A percentile compares a stretch with the other conserved stretches of the same genome.
Conservation (phyloP, 2,329 filamentous ascomycete genomes). For the Aspergillus pseudotamarii region DNA sequence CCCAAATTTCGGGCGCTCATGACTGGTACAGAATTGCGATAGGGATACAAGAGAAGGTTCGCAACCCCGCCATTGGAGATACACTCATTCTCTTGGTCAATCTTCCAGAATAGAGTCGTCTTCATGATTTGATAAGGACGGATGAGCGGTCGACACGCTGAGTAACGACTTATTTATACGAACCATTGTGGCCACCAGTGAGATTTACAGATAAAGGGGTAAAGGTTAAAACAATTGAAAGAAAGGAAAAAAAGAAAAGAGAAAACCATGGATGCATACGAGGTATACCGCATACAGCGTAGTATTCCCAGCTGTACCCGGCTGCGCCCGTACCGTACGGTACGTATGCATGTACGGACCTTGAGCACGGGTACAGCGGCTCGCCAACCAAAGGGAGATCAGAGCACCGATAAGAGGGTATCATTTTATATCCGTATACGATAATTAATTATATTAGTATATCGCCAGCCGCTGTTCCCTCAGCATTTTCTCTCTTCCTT, state of each 20-base stretch:
- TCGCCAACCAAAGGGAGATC: constrained; percentile 17
- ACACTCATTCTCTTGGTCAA: not conserved
- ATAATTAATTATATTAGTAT: constrained; percentile 21
- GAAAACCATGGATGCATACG: not conserved
- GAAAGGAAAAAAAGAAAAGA: not conserved
- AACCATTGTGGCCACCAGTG: not conserved
- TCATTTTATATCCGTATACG: constrained; percentile 19
- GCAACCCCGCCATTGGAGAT: constrained; percentile 1
- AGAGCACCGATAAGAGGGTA: constrained; percentile 19
- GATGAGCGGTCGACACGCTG: not conserved
- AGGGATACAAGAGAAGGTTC: not conserved
- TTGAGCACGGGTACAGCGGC: constrained; percentile 22
- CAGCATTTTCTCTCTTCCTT: constrained; percentile 5
- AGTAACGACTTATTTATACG: constrained; percentile 1
- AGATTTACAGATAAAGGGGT: not conserved
- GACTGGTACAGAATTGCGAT: not conserved
- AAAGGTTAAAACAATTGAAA: constrained; percentile 6
- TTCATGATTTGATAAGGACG: not conserved
- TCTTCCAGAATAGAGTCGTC: not conserved
- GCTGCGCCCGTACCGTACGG: constrained; percentile 20
- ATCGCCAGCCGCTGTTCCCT: constrained; percentile 13
- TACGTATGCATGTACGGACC: constrained; percentile 18
- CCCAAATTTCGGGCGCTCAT: constrained; percentile 2
- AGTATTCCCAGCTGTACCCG: constrained; percentile 16
- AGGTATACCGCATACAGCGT: constrained; percentile 5